These are phyloP conservation scores for Phylloporus scabripes DNA, from an alignment of 768 basidiomycete genomes.

Conservation along the genomic window DNA sequence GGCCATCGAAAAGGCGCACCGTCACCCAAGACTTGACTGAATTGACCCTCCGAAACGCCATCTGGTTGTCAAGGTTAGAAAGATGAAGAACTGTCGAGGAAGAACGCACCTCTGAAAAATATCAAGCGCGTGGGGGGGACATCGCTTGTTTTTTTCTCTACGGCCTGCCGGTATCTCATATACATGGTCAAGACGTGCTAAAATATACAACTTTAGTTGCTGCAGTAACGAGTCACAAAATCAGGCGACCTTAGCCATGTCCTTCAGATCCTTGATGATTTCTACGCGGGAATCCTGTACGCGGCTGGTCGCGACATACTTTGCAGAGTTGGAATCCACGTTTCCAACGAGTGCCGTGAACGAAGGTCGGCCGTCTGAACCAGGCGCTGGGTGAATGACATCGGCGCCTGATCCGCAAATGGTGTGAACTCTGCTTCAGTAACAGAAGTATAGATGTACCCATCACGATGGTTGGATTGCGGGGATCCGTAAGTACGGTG, in stretches of 20 bases:
- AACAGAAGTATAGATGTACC: constrained; percentile 36
- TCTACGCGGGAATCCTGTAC: constrained; percentile 68
- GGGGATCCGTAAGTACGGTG: constrained; percentile 58
- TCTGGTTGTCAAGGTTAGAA: constrained; percentile 28
- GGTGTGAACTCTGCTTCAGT: constrained; percentile 1
- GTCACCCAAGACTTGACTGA: constrained; percentile 42
- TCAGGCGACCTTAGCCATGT: constrained; percentile 52
- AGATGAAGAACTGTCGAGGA: neutral
- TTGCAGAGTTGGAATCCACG: constrained; percentile 69
- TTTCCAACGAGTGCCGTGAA: constrained; percentile 78
- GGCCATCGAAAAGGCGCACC: constrained; percentile 36
- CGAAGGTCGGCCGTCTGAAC: constrained; percentile 72
- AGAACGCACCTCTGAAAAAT: constrained; percentile 61
- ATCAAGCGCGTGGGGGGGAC: constrained; percentile 62
- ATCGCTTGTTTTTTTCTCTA: constrained; percentile 44
- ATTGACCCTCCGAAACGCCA: constrained; percentile 55
- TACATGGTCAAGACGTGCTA: constrained; percentile 56
- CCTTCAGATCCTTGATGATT: constrained; percentile 66
- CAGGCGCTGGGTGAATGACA: constrained; percentile 79
- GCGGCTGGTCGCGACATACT: constrained; percentile 57
- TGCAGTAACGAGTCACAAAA: neutral
- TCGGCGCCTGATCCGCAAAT: constrained; percentile 53
- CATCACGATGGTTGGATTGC: constrained; percentile 75
- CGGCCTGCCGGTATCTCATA: constrained; percentile 47
- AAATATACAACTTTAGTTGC: constrained; percentile 9